These are phyloP conservation scores for Starmerella sirachaensis DNA, from an alignment of 805 yeast species.

Conservation along the genomic window DNA sequence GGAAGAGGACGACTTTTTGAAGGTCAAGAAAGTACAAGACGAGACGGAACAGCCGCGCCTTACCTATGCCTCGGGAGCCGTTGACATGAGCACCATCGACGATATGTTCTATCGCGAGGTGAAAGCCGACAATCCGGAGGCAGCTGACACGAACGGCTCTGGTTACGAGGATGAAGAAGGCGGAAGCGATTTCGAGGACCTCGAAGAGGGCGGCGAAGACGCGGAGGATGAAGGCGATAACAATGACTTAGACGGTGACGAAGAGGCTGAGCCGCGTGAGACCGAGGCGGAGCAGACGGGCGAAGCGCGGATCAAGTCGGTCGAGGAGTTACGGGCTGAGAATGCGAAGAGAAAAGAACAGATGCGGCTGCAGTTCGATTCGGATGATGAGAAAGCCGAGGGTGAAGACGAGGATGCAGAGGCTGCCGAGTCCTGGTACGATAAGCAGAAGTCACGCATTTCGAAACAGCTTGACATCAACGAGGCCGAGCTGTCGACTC, in stretches of 20 bases:
- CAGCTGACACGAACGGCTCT: conserved; percentile 22
- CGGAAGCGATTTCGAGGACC: conserved; percentile 27
- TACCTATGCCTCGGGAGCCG: conserved; percentile 16
- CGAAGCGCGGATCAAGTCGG: conserved; percentile 31
- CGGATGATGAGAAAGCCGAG: conserved; percentile 54
- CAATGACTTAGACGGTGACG: conserved; percentile 24
- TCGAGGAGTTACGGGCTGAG: conserved; percentile 63
- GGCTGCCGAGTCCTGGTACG: conserved; percentile 95
- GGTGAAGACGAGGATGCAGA: conserved; percentile 68
- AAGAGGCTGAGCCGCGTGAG: conserved; percentile 23
- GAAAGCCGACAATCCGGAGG: conserved; percentile 19
- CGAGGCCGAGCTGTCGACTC: conserved; percentile 48
- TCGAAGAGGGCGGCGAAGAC: conserved; percentile 23
- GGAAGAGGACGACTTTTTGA: conserved; percentile 26
- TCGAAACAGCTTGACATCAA: conserved; percentile 92
- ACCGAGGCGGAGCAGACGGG: too few species aligned
- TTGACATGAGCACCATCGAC: conserved; percentile 20
- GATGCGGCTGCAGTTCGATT: conserved; percentile 79
- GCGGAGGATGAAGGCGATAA: conserved; percentile 22
- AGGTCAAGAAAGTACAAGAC: conserved; percentile 16
- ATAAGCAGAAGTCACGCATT: conserved; percentile 91
- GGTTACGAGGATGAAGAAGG: conserved; percentile 29
- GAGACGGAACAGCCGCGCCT: conserved; percentile 22
- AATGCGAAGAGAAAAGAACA: conserved; percentile 87
- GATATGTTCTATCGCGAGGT: conserved; percentile 26